Evolutionary conservation across 352 stramenopile species (phyloP).

Genomic region (Pythium sukuiense): DNA sequence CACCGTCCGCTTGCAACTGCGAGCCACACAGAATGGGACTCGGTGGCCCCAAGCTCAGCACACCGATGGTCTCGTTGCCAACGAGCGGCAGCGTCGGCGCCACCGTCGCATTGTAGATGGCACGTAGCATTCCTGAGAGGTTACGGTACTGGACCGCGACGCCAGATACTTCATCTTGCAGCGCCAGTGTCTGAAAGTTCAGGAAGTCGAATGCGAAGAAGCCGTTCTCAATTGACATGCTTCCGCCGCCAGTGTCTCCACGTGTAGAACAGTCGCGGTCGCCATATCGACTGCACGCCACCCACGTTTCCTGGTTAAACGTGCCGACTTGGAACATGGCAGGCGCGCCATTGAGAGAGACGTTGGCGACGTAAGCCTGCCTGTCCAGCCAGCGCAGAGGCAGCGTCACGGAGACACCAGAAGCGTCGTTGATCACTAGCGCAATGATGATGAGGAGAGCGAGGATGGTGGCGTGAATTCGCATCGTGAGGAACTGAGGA

Average conservation of each 20-base stretch:
- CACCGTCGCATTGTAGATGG: background rate
- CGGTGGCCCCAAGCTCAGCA: background rate
- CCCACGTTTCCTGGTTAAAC: background rate
- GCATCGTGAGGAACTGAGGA: background rate
- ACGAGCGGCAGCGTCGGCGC: constrained; percentile 7
- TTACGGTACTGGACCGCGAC: background rate
- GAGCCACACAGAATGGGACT: background rate
- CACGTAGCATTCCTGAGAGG: background rate
- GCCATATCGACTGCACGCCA: background rate
- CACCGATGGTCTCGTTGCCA: background rate
- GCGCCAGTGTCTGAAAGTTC: background rate
- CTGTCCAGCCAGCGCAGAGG: constrained; percentile 14
- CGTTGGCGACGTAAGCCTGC: constrained; percentile 15
- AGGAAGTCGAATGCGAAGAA: background rate
- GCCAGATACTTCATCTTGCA: background rate
- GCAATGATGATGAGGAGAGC: background rate
- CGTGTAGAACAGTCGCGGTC: background rate
- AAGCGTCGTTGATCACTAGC: background rate
- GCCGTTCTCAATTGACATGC: background rate
- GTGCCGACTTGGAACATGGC: constrained; percentile 13
- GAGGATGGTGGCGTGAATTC: background rate
- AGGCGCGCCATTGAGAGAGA: background rate
- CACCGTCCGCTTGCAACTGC: background rate
- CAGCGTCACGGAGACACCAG: background rate
- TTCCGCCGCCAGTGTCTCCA: background rate